These are phyloP conservation scores for Tetragonia tetragonoides DNA, from an alignment of 148 eudicot genomes.

Conservation along the genomic window DNA sequence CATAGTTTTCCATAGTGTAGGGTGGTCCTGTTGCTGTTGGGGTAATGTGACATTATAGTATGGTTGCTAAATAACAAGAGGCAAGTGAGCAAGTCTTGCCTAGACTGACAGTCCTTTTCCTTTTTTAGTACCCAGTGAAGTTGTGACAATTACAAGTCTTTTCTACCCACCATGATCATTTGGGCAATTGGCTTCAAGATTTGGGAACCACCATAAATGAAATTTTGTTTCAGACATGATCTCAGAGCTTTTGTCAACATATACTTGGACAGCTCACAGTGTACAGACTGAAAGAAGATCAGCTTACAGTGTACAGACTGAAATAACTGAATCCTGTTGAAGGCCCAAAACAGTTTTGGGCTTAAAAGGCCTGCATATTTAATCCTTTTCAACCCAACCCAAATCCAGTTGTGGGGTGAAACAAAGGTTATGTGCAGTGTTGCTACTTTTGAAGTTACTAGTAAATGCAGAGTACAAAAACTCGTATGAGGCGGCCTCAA, in stretches of 20 bases:
- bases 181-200: slow-evolving; percentile 26
- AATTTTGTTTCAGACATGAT: not conserved
- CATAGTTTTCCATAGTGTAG: slow-evolving; percentile 18
- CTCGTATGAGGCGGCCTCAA: too few relatives aligned
- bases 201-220: not conserved
- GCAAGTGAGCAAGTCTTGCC: slow-evolving; percentile 28
- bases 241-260: slow-evolving; percentile 27
- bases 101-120: slow-evolving; percentile 23
- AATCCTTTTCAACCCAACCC: not conserved
- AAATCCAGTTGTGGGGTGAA: not conserved
- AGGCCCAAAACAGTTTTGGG: not conserved
- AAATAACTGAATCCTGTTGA: not conserved
- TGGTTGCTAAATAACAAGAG: slow-evolving; percentile 8
- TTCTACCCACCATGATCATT: slow-evolving; percentile 10
- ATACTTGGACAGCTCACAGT: slow-evolving; percentile 3
- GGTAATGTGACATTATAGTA: not conserved
- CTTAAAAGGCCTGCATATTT: not conserved
- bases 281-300: not conserved
- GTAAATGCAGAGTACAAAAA: not conserved
- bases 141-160: slow-evolving; percentile 32
- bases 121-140: slow-evolving; percentile 17
- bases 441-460: not conserved
- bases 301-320: not conserved
- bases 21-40: slow-evolving; percentile 24
- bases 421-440: too few relatives aligned